Evolutionary conservation across 805 yeast species (phyloP).

Genomic region (Candida ficus): DNA sequence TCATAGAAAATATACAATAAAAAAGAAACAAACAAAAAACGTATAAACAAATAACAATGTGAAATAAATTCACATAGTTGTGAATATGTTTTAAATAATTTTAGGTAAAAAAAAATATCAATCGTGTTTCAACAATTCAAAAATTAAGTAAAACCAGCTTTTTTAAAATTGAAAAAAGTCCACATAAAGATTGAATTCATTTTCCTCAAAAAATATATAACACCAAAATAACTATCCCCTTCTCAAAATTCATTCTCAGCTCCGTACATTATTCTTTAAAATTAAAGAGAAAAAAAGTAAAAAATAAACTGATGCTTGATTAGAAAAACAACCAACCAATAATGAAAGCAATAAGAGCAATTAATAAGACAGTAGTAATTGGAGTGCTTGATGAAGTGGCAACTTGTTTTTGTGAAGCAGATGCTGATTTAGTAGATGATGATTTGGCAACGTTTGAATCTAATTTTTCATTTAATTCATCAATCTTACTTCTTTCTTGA

Average conservation of each 20-base stretch:
- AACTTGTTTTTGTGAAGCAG: constrained; percentile 17
- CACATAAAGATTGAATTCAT: too few species aligned
- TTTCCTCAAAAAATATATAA: too few species aligned
- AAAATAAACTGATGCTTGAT: background rate
- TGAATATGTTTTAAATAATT: too few species aligned
- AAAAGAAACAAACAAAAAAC: background rate
- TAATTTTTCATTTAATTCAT: constrained; percentile 38
- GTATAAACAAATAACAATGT: background rate
- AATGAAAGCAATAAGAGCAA: constrained; percentile 49
- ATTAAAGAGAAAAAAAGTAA: background rate
- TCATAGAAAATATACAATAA: background rate
- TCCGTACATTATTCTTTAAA: background rate
- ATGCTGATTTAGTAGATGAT: constrained; percentile 5
- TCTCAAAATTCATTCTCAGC: too few species aligned
- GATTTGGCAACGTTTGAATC: constrained; percentile 34
- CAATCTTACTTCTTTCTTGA: constrained; percentile 36
- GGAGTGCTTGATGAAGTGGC: constrained; percentile 36
- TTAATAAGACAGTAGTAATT: constrained; percentile 44
- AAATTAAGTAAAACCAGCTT: too few species aligned
- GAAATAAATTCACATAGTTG: too few species aligned
- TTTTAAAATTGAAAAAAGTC: too few species aligned
- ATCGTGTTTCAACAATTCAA: too few species aligned
- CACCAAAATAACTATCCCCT: too few species aligned
- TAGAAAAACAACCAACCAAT: constrained; percentile 64
- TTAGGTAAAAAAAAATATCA: background rate